Evolutionary conservation across 1,139 yeast genomes (phyloP), one percentile per base, ranked within the genome.

Genomic region (Suhomyces taliae): DNA sequence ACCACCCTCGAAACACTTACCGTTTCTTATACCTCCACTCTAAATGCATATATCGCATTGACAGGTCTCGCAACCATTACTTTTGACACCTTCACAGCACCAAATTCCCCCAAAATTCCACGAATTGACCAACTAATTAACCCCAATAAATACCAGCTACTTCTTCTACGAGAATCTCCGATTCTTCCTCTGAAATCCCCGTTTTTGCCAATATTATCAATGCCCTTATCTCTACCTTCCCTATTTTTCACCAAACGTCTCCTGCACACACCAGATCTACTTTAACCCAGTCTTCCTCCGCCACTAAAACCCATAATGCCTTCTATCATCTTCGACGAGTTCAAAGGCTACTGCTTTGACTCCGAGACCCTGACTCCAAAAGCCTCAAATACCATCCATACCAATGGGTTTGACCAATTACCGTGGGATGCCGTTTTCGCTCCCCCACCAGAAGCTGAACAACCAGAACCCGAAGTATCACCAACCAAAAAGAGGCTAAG

Each of bases 321-420:
- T 9, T 44, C 43, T 6, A 39, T 46, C 15, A 31, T 45, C 11
- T 51, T 44, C 36, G 51, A 54, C 34, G 41, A 41, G 19, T 29
- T 46, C 45, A 59, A 53, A 19, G 64, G 64, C 7, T 47, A 55
- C 51, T 56, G 60, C 36, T 35, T 50, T 33, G 53, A 36, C 42
- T 27, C 37, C 40, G 19, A 41, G 10, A 39, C 34, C 14, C 29
- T 19, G 27, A 19, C 39, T 7, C 19, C 48, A 1, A 36, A 19
- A 11, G 29, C 7, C 7, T 7, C 36, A 8, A 36, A 39, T n/a
- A 14, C 31, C 11, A 14, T 52, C 9, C 31, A 14, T n/a, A 49
- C 60, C 43, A 64, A 65, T 39, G 78, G 78, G 0, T 54, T 72
- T 26, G 72, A 70, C 44, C 60, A 55, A 40, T 57, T 72, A 33